Evolutionary conservation across 441 rosid genomes (phyloP).

Genomic region (Sinapis alba): DNA sequence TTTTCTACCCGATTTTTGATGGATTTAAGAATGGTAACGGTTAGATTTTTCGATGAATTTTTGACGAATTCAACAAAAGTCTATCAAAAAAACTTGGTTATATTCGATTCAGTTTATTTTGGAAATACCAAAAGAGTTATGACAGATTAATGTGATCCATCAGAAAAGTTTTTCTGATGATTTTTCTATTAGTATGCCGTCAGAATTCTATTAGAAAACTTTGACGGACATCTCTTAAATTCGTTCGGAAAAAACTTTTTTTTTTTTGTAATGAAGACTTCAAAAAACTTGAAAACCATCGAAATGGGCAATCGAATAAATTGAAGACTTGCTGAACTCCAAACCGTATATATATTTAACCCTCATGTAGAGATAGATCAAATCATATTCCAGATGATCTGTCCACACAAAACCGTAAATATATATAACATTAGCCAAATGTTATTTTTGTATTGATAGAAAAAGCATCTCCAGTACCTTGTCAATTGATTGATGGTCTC

Average conservation of each 20-base stretch:
- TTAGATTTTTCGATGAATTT: background rate
- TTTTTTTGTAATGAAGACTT: background rate
- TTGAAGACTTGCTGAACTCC: background rate
- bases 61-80: background rate
- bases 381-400: background rate
- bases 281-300: background rate
- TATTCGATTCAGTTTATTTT: background rate
- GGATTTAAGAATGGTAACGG: background rate
- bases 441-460: background rate
- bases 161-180: background rate
- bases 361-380: background rate
- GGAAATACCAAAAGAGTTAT: background rate
- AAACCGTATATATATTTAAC: background rate
- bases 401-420: background rate
- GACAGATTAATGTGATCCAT: background rate
- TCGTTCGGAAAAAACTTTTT: background rate
- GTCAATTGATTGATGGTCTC: constrained; percentile 29
- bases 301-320: background rate
- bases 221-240: background rate
- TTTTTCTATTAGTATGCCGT: background rate
- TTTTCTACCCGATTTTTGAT: background rate
- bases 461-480: background rate
- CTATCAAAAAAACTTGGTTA: background rate
- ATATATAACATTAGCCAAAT: background rate
- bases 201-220: background rate